Base-by-base conservation (phyloP, 2,329 filamentous ascomycete species). In the Arthrobotrys entomopaga region DNA sequence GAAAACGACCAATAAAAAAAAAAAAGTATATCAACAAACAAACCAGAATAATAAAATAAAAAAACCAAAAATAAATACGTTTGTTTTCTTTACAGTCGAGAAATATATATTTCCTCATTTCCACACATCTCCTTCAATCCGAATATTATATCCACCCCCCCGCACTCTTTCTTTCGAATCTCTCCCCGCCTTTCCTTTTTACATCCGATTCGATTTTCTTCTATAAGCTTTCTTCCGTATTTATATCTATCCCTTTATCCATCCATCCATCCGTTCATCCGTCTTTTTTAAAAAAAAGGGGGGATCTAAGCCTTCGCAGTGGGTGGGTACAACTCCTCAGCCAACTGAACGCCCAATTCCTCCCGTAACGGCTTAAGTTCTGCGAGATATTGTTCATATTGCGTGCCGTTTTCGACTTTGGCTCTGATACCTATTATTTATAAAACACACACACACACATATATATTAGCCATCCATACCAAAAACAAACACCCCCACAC, bases 371-470 rank as follows among this genome's bases (percentile, higher is more conserved):
- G 87, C 87, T 96, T 92, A 79, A 99, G 92, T 86, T 97, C 92
- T 81, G 91, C 87, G 76, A 99, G 89, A 85, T 96, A 97, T 86
- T 97, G 90, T 81, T 97, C 88, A 86, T 99, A 99, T 86, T 99
- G 95, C 81, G 88, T 88, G 84, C 92, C 90, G 89, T 96, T 99
- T 88, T 99, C 95, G 79, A 98, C 95, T 89, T 99, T 99, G 84
- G 93, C 92, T 86, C 97, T 97, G 88, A 99, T 91, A 81, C 94
- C 93, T 97, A 80, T 81, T n/a, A 34, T 59, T 26, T 38, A 22
- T 65, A 71, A 42, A n/a, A 20, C 15, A 52, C 26, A 49, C n/a
- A n/a, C n/a, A 53, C 13, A 19, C 3, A 26, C 3, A 26, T 26
- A 26, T 26, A 26, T 7, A 26, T 26, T 26, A 26, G 24, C 24